Percentiles rank a stretch among this genome's conserved stretches.
Evolutionary conservation across 2,329 filamentous ascomycete species (phyloP).

Genomic region (Claviceps sp.): DNA sequence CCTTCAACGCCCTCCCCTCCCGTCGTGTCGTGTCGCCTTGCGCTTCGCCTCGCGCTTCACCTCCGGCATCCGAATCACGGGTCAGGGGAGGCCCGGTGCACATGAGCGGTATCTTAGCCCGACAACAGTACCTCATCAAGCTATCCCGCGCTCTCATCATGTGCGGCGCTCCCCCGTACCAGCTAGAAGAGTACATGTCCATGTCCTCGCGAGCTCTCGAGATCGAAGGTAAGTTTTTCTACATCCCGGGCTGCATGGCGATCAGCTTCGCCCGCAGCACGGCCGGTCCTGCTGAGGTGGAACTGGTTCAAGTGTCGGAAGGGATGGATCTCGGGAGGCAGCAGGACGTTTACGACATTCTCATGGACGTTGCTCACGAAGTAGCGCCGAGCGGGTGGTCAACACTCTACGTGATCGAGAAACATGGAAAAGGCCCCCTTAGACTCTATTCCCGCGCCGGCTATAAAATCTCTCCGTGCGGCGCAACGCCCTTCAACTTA

Average conservation of each 20-base stretch:
- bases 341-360: conserved; percentile 61
- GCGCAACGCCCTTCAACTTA: too few species aligned
- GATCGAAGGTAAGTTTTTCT: conserved; percentile 80
- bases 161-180: conserved; percentile 82
- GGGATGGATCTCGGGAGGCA: conserved; percentile 63
- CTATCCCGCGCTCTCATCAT: conserved; percentile 79
- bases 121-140: conserved; percentile 73
- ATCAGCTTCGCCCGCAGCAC: conserved; percentile 70
- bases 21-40: conserved; percentile 24
- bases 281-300: conserved; percentile 69
- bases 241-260: conserved; percentile 87
- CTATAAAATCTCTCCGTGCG: too few species aligned
- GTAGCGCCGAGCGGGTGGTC: too few species aligned
- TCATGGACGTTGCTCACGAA: conserved; percentile 73
- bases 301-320: conserved; percentile 54
- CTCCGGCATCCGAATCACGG: conserved; percentile 20
- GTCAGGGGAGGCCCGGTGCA: conserved; percentile 35
- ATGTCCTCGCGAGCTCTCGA: conserved; percentile 83
- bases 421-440: conserved; percentile 1
- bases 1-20: conserved; percentile 21
- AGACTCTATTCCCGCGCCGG: conserved; percentile 5
- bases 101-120: conserved; percentile 56
- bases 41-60: conserved; percentile 28
- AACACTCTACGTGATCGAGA: too few species aligned
- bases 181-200: conserved; percentile 80